Evolutionary conservation across 2,329 filamentous ascomycete species (phyloP).

Genomic region (Colletotrichum magnum): DNA sequence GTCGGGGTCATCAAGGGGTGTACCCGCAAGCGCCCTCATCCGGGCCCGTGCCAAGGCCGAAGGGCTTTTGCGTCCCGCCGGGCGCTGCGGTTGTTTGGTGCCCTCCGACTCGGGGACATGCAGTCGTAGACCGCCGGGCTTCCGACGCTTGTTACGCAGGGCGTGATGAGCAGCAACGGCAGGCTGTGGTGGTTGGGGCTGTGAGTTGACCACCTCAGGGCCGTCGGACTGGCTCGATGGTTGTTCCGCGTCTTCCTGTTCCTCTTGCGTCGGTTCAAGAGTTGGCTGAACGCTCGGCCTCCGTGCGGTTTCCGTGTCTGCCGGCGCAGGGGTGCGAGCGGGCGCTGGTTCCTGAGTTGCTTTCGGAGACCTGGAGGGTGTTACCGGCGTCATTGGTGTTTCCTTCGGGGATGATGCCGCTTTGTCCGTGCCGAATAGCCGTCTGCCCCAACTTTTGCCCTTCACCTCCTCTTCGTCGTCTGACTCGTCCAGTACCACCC

Average conservation of each 20-base stretch:
- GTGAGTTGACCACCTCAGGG: neutral
- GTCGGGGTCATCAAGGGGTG: constrained; percentile 60
- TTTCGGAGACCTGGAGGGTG: constrained; percentile 31
- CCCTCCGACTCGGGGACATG: constrained; percentile 25
- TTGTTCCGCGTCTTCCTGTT: constrained; percentile 36
- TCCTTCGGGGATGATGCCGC: constrained; percentile 26
- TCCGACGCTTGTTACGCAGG: constrained; percentile 28
- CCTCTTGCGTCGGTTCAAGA: constrained; percentile 39
- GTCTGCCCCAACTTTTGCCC: constrained; percentile 53
- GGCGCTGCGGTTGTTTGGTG: constrained; percentile 22
- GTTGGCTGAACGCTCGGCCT: constrained; percentile 11
- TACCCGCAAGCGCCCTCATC: constrained; percentile 60
- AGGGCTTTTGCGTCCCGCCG: constrained; percentile 55
- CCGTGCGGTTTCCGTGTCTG: constrained; percentile 22
- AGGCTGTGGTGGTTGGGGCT: constrained; percentile 21
- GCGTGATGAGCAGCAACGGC: constrained; percentile 10
- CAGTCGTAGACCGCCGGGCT: constrained; percentile 31
- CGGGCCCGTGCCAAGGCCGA: constrained; percentile 60
- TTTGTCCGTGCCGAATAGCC: constrained; percentile 48
- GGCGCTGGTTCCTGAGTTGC: constrained; percentile 11
- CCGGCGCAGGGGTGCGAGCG: constrained; percentile 9
- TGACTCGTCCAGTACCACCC: constrained; percentile 60
- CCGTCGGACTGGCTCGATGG: constrained; percentile 21
- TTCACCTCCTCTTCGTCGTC: constrained; percentile 52
- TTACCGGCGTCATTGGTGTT: constrained; percentile 37